Evolutionary conservation across 805 yeast species (phyloP).

Genomic region (Kodamaea restingae): DNA sequence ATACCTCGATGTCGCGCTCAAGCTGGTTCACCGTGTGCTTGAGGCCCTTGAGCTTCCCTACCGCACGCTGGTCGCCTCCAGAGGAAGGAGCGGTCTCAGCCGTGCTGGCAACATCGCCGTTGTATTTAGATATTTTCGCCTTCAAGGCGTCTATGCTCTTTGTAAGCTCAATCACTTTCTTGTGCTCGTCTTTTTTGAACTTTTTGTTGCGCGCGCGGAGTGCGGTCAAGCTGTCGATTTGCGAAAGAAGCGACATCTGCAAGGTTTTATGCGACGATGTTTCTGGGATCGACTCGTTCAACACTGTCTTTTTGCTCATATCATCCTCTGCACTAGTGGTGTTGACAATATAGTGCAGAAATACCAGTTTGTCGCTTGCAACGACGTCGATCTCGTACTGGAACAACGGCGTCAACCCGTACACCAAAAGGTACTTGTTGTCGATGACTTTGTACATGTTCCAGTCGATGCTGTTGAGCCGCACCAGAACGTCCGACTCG

Average conservation of each 20-base stretch:
- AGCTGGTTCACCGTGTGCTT: slow-evolving; percentile 37
- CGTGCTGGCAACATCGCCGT: slow-evolving; percentile 2
- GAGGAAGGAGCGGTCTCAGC: slow-evolving; percentile 6
- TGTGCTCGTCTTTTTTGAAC: slow-evolving; percentile 37
- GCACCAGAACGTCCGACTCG: slow-evolving; percentile 1
- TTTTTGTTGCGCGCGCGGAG: slow-evolving; percentile 26
- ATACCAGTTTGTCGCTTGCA: slow-evolving; percentile 8
- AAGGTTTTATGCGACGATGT: slow-evolving; percentile 29
- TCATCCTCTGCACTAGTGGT: slow-evolving; percentile 20
- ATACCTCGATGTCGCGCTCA: slow-evolving; percentile 30
- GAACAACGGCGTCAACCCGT: slow-evolving; percentile 34
- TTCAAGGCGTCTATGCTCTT: slow-evolving; percentile 31
- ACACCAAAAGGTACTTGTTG: slow-evolving; percentile 23
- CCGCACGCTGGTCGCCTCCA: slow-evolving; percentile 26
- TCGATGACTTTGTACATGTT: slow-evolving; percentile 19
- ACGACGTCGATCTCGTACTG: slow-evolving; percentile 36
- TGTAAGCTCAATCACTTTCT: slow-evolving; percentile 27
- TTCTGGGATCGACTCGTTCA: slow-evolving; percentile 24
- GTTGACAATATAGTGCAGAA: slow-evolving; percentile 26
- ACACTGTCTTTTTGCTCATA: slow-evolving; percentile 14
- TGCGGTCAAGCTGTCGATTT: slow-evolving; percentile 24
- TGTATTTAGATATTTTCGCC: slow-evolving; percentile 28
- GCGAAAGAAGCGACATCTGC: slow-evolving; percentile 30
- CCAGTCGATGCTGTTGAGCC: slow-evolving; percentile 32
- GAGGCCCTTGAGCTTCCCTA: slow-evolving; percentile 38